phyloP scores from a whole-genome alignment of 208 protist genomes.

The Porcisia deanei region DNA sequence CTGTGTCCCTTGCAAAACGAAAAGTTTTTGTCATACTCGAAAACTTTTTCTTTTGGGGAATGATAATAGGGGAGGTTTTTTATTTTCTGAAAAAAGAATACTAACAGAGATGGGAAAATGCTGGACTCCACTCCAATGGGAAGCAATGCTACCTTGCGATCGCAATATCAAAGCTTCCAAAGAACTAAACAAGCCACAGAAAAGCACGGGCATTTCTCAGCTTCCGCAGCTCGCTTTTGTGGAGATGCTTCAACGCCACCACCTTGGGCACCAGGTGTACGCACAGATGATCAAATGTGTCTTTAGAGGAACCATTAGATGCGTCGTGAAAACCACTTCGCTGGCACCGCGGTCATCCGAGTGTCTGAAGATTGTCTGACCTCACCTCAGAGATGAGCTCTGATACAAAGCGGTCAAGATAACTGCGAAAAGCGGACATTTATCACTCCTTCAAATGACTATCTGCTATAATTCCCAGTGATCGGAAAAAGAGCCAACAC shows the following conservation, averaged over 20 bases:
- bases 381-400: slow-evolving; percentile 32
- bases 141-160: slow-evolving; percentile 27
- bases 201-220: slow-evolving; percentile 31
- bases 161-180: slow-evolving; percentile 15
- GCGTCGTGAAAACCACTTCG: slow-evolving; percentile 45
- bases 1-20: not conserved
- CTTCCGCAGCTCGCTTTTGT: slow-evolving; percentile 18
- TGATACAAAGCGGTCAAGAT: slow-evolving; percentile 27
- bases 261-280: slow-evolving; percentile 44
- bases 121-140: slow-evolving; percentile 7
- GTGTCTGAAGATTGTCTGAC: slow-evolving; percentile 17
- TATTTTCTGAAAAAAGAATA: not conserved
- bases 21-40: not conserved
- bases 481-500: slow-evolving; percentile 24
- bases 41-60: not conserved
- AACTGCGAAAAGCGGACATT: slow-evolving; percentile 12
- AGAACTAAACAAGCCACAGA: slow-evolving; percentile 30
- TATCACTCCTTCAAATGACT: slow-evolving; percentile 18
- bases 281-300: slow-evolving; percentile 26
- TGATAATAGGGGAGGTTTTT: not conserved
- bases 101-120: slow-evolving; percentile 19
- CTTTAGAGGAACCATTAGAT: slow-evolving; percentile 23
- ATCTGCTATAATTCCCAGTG: slow-evolving; percentile 23
- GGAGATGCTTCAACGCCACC: slow-evolving; percentile 34
- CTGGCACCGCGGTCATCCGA: slow-evolving; percentile 38